These are phyloP conservation scores for Tricholoma terreum DNA, from an alignment of 768 basidiomycete species.

Conservation along the genomic window DNA sequence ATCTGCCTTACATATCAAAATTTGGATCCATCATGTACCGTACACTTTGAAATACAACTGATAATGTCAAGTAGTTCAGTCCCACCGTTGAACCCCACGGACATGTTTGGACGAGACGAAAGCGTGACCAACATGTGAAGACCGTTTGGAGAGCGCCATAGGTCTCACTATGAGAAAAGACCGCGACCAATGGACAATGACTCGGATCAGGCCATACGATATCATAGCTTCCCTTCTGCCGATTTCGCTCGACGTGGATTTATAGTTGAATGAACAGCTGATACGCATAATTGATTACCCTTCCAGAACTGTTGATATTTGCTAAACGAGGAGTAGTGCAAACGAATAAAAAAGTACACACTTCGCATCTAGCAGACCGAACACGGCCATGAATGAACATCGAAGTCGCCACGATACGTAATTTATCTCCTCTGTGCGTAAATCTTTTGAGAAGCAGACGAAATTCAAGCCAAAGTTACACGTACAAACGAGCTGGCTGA, in stretches of 20 bases:
- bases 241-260: slow-evolving; percentile 20
- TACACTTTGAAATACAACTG: too few relatives aligned
- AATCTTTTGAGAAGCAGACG: neutral
- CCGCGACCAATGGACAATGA: neutral
- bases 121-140: too few relatives aligned
- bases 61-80: neutral
- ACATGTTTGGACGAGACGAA: neutral
- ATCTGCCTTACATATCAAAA: too few relatives aligned
- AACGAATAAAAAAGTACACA: slow-evolving; percentile 17
- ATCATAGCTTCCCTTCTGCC: neutral
- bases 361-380: slow-evolving; percentile 44
- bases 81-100: too few relatives aligned
- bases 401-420: slow-evolving; percentile 41
- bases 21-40: too few relatives aligned
- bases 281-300: slow-evolving; percentile 39
- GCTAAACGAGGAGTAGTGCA: neutral
- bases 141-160: neutral
- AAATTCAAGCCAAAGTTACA: slow-evolving; percentile 6
- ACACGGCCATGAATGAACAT: slow-evolving; percentile 40
- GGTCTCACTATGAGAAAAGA: neutral
- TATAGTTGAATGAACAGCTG: slow-evolving; percentile 42
- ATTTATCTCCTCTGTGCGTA: slow-evolving; percentile 35
- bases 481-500: slow-evolving; percentile 36
- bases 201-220: neutral
- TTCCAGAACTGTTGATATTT: slow-evolving; percentile 37